Evolutionary conservation across 176 grass and related monocot species (phyloP).

Genomic region (Bolboschoenus planiculmis): DNA sequence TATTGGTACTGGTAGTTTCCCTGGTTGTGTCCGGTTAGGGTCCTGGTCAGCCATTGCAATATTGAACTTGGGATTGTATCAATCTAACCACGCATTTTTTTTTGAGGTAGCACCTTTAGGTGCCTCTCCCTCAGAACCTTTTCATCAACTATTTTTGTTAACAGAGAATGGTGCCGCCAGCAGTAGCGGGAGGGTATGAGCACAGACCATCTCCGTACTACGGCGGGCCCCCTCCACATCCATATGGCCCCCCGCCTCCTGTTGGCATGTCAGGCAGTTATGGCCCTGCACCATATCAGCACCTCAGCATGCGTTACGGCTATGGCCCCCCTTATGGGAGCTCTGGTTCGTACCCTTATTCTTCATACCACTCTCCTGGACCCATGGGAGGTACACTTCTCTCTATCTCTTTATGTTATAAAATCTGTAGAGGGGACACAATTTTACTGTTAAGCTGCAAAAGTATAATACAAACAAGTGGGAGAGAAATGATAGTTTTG

Average conservation of each 20-base stretch:
- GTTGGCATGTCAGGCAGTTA: slow-evolving; percentile 41
- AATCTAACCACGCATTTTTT: too few relatives aligned
- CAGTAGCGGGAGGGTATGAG: slow-evolving; percentile 50
- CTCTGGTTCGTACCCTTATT: slow-evolving; percentile 69
- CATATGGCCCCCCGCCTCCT: slow-evolving; percentile 32
- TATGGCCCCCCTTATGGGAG: slow-evolving; percentile 56
- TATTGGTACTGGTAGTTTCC: too few relatives aligned
- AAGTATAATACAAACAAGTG: background rate
- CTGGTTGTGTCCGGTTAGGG: background rate
- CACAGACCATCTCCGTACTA: slow-evolving; percentile 61
- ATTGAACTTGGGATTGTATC: too few relatives aligned
- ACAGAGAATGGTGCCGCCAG: slow-evolving; percentile 59
- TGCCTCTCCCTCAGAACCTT: background rate
- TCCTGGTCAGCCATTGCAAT: background rate
- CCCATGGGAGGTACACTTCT: slow-evolving; percentile 52
- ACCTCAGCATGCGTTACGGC: slow-evolving; percentile 56
- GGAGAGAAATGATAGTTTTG: background rate
- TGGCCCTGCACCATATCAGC: slow-evolving; percentile 47
- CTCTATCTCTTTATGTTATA: slow-evolving; percentile 18
- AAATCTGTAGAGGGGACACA: background rate
- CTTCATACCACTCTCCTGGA: slow-evolving; percentile 72
- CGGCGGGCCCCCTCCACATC: slow-evolving; percentile 34
- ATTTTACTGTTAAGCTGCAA: background rate
- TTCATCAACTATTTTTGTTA: slow-evolving; percentile 22
- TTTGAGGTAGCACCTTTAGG: background rate